A percentile compares a stretch with the other conserved stretches of the same genome.
These are phyloP conservation scores for Phialemonium atrogriseum DNA, from an alignment of 2,329 filamentous ascomycete species.

Conservation along the genomic window DNA sequence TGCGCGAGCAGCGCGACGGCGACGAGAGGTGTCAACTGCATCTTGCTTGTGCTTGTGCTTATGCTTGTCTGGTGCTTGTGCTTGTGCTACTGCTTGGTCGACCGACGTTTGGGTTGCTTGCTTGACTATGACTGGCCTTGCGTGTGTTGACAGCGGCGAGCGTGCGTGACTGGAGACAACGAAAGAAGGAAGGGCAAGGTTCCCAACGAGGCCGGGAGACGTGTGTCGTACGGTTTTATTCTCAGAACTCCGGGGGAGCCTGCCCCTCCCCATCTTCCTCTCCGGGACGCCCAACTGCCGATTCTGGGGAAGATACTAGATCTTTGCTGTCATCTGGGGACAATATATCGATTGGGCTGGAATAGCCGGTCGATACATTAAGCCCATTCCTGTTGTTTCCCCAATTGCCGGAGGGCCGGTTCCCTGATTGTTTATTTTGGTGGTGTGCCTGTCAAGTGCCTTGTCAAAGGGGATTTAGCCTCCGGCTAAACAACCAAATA, in stretches of 20 bases:
- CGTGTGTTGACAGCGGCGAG: constrained; percentile 1
- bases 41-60: constrained; percentile 9
- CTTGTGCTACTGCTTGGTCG: background rate
- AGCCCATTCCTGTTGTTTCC: constrained; percentile 2
- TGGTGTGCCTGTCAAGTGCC: too few relatives aligned
- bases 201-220: background rate
- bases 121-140: constrained; percentile 1
- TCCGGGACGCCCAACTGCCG: constrained; percentile 2
- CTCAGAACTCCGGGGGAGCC: too few relatives aligned
- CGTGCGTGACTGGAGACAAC: constrained; percentile 1
- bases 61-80: background rate
- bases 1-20: constrained; percentile 19
- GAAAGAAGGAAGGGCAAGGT: background rate
- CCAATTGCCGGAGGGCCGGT: too few relatives aligned
- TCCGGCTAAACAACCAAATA: too few relatives aligned
- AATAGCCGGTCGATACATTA: constrained; percentile 1
- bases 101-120: background rate
- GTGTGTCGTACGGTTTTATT: constrained; percentile 1
- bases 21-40: constrained; percentile 18
- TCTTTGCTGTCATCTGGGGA: constrained; percentile 5
- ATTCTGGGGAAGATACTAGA: constrained; percentile 2
- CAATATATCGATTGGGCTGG: constrained; percentile 6
- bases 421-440: too few relatives aligned
- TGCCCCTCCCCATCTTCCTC: background rate
- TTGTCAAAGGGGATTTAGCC: too few relatives aligned